Percentiles rank a stretch among this genome's conserved stretches.
phyloP scores from a whole-genome alignment of 371 early-diverging fungal species.

The Mucor circinelloides region DNA sequence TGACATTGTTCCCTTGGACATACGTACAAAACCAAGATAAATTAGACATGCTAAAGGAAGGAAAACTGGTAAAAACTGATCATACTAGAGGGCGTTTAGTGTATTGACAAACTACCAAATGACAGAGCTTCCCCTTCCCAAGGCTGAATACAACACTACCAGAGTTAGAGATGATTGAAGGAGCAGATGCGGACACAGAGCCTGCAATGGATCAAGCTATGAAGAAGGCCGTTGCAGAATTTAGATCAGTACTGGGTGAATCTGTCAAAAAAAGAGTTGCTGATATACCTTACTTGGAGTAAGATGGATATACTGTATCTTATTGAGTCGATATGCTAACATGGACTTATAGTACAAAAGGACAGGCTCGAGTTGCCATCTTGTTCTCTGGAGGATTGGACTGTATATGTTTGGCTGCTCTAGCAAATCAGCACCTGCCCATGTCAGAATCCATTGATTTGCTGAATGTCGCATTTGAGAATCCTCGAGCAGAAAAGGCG shows the following conservation, averaged over 20 bases:
- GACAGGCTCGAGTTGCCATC: slow-evolving; percentile 70
- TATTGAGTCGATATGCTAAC: not conserved
- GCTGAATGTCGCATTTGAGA: slow-evolving; percentile 96
- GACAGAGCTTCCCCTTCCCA: slow-evolving; percentile 53
- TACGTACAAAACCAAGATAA: slow-evolving; percentile 7
- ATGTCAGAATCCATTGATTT: slow-evolving; percentile 81
- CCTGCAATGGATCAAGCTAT: slow-evolving; percentile 36
- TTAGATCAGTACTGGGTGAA: slow-evolving; percentile 47
- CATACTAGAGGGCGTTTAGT: too few relatives aligned
- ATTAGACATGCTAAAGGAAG: not conserved
- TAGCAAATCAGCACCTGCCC: slow-evolving; percentile 74
- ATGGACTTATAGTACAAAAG: not conserved
- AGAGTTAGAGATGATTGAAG: not conserved
- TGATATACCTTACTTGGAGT: slow-evolving; percentile 58
- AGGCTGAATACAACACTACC: slow-evolving; percentile 50
- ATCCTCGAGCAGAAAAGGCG: slow-evolving; percentile 72
- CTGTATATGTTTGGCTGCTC: slow-evolving; percentile 84
- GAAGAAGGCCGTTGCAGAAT: slow-evolving; percentile 37
- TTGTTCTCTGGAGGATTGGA: slow-evolving; percentile 96
- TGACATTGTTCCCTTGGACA: slow-evolving; percentile 37
- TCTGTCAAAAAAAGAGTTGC: slow-evolving; percentile 61
- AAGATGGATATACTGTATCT: slow-evolving; percentile 1
- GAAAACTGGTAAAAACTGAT: not conserved
- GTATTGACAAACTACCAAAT: not conserved
- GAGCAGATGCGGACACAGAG: slow-evolving; percentile 17